Base-by-base conservation (phyloP, 805 yeast species). In the Kregervanrija delftensis region DNA sequence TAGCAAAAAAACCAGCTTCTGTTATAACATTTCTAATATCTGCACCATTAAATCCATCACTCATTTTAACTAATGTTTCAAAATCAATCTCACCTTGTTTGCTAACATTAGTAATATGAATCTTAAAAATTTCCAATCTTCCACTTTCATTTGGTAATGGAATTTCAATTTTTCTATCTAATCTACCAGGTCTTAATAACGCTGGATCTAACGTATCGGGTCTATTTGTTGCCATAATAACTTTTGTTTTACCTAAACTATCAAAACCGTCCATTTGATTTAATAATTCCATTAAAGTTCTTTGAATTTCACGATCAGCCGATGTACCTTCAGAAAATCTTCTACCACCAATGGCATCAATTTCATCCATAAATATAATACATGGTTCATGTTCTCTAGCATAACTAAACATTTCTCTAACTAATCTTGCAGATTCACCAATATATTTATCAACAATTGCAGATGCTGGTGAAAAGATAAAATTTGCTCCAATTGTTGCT, bases 211-310 rank as follows among this genome's bases (percentile, higher is more conserved):
- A 74, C 11, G 98, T 93, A 63, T 91, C 99, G 10, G 99, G 99
- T 69, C 99, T 80, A 67, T 91, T 91, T n/a, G 99, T 91, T 32
- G 99, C 99, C 99, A 91, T 91, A 59, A 91, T 91, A 43, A 91
- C 89, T 69, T 91, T 91, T 2, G 99, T 91, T 66, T 89, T 96
- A 28, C 99, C 99, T 59, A 91, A 74, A 47, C 88, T 85, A 64
- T 91, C 98, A 65, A 91, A 91, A 48, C 99, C 99, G 65, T 91
- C 99, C 98, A 91, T 90, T 68, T 93, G 98, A 63, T 91, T 91
- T 57, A 91, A 76, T 61, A 91, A 73, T 68, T 91, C 99, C 98
- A 91, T 90, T 61, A 91, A 73, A 3, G 98, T 91, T 71, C 99
- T 84, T 71, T 91, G 99, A 61, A 91, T 91, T 67, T 91, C 99